A percentile compares a stretch with the other conserved stretches of the same genome.
Evolutionary conservation across 805 yeast species (phyloP).

Genomic region (Candida vartiovaarae): DNA sequence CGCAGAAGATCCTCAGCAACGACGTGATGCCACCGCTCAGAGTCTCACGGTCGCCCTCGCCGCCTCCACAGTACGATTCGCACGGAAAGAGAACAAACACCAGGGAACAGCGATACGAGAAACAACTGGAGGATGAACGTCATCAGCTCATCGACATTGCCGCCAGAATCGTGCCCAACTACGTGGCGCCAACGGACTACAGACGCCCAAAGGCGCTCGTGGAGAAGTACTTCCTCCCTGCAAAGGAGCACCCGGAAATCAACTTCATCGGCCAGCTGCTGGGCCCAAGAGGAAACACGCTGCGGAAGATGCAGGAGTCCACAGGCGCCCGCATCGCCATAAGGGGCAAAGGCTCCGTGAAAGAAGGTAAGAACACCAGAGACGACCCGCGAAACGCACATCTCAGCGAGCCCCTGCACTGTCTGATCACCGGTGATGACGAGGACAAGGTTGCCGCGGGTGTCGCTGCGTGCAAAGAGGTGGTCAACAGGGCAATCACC

Average conservation of each 20-base stretch:
- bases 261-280: conserved; percentile 86
- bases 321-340: conserved; percentile 89
- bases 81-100: conserved; percentile 84
- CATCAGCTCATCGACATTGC: conserved; percentile 74
- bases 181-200: conserved; percentile 74
- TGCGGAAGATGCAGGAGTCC: conserved; percentile 69
- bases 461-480: conserved; percentile 60
- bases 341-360: conserved; percentile 93
- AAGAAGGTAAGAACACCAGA: conserved; percentile 65
- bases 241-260: conserved; percentile 79
- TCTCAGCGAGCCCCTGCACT: conserved; percentile 81
- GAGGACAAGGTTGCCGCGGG: conserved; percentile 75
- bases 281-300: conserved; percentile 94
- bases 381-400: conserved; percentile 34
- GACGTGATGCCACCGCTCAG: conserved; percentile 42
- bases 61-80: conserved; percentile 85
- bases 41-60: conserved; percentile 66
- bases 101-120: conserved; percentile 57
- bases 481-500: conserved; percentile 75
- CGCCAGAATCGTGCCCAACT: conserved; percentile 63
- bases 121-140: conserved; percentile 69
- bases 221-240: conserved; percentile 83
- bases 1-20: conserved; percentile 47
- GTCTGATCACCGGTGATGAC: conserved; percentile 76
- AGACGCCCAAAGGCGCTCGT: conserved; percentile 60